Conservation (phyloP, 2,329 filamentous ascomycete genomes). For the Rhynchosporium graminicola region DNA sequence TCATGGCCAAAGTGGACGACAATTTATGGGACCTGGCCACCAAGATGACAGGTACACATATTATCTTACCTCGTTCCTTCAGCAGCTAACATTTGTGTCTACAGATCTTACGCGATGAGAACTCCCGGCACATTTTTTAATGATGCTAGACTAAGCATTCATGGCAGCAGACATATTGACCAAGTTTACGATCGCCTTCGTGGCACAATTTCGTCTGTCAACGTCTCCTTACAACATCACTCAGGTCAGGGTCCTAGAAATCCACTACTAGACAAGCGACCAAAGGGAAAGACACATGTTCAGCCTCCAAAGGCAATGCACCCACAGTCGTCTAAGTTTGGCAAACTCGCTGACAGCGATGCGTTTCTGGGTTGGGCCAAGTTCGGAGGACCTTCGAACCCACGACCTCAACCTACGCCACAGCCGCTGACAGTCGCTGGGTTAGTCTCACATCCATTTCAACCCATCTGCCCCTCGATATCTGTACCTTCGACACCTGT, state of each 20-base stretch:
- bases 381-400: background rate
- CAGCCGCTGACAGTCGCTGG: background rate
- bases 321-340: background rate
- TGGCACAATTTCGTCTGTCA: background rate
- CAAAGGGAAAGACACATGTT: background rate
- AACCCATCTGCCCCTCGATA: background rate
- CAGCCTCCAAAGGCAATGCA: background rate
- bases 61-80: background rate
- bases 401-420: too few relatives aligned
- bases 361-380: constrained; percentile 1
- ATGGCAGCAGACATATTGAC: background rate
- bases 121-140: constrained; percentile 8
- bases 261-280: background rate
- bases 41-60: background rate
- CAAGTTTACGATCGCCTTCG: constrained; percentile 2
- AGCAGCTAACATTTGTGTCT: background rate
- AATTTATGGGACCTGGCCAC: background rate
- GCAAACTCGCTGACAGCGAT: background rate
- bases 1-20: background rate
- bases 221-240: background rate
- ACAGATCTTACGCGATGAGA: background rate
- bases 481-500: background rate
- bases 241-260: background rate
- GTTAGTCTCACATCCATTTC: background rate
- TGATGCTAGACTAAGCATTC: background rate